Conservation (phyloP, 1,139 yeast genomes). For the Taiozyma onychis region DNA sequence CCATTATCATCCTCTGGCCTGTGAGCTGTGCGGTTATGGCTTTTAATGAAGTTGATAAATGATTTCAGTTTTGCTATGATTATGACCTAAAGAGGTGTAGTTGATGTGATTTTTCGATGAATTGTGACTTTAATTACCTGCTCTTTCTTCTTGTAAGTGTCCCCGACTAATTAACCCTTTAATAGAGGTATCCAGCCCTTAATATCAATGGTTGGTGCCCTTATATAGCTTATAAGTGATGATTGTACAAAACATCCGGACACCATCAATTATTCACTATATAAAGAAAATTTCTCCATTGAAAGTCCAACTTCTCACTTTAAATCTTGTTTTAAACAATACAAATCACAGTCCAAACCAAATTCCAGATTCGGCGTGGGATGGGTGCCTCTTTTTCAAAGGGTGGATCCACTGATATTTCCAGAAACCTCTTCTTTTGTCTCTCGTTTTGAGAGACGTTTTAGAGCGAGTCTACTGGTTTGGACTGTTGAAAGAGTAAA, state of each 20-base stretch:
- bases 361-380: neutral
- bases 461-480: constrained; percentile 11
- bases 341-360: neutral
- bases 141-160: too few species aligned
- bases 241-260: neutral
- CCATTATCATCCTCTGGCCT: too few species aligned
- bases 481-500: constrained; percentile 2
- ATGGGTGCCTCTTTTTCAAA: neutral
- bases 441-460: constrained; percentile 19
- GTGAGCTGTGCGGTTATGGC: too few species aligned
- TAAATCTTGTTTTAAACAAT: neutral
- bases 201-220: neutral
- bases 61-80: too few species aligned
- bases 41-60: too few species aligned
- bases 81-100: too few species aligned
- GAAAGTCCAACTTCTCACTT: too few species aligned
- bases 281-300: neutral
- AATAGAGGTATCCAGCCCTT: too few species aligned
- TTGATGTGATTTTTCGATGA: too few species aligned
- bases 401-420: neutral
- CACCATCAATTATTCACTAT: neutral
- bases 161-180: too few species aligned
- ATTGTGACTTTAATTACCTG: too few species aligned
- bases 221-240: neutral
- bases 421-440: constrained; percentile 13